These are phyloP conservation scores for Leishmania aethiopica DNA, from an alignment of 208 protist genomes.

Conservation along the genomic window DNA sequence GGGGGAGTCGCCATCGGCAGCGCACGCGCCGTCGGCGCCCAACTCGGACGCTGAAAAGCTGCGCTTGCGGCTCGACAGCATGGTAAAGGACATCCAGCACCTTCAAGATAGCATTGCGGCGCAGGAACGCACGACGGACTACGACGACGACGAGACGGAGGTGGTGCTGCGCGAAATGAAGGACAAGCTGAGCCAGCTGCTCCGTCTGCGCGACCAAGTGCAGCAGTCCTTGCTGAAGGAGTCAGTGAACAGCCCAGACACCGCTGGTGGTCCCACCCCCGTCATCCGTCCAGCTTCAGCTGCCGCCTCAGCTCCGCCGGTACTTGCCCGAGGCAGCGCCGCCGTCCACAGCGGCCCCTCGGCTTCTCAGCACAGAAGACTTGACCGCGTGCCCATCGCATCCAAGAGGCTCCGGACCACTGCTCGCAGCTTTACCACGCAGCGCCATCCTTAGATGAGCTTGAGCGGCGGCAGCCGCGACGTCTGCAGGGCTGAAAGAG, in stretches of 20 bases:
- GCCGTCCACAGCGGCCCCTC: conserved; percentile 6
- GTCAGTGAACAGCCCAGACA: conserved; percentile 13
- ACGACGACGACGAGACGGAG: conserved; percentile 73
- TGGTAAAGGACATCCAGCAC: conserved; percentile 80
- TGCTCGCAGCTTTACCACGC: conserved; percentile 15
- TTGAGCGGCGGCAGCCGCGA: background rate
- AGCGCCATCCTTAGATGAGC: conserved; percentile 15
- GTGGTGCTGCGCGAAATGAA: conserved; percentile 75
- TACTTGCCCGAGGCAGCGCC: conserved; percentile 1
- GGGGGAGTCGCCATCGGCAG: conserved; percentile 1
- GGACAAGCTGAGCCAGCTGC: conserved; percentile 76
- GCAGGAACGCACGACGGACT: conserved; percentile 48
- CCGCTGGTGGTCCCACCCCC: conserved; percentile 11
- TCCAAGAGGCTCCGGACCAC: conserved; percentile 30
- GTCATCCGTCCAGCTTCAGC: conserved; percentile 14
- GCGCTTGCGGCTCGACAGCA: conserved; percentile 62
- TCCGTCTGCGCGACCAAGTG: conserved; percentile 82
- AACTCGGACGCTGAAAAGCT: conserved; percentile 55
- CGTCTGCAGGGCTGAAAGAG: background rate
- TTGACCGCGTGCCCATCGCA: conserved; percentile 11
- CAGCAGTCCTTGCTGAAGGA: conserved; percentile 48
- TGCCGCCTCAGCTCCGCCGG: conserved; percentile 8
- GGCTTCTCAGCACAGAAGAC: background rate
- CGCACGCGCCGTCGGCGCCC: background rate
- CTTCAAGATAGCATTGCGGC: conserved; percentile 72